Conservation (phyloP, 139 green algal genomes). For the Chlorella sp. region DNA sequence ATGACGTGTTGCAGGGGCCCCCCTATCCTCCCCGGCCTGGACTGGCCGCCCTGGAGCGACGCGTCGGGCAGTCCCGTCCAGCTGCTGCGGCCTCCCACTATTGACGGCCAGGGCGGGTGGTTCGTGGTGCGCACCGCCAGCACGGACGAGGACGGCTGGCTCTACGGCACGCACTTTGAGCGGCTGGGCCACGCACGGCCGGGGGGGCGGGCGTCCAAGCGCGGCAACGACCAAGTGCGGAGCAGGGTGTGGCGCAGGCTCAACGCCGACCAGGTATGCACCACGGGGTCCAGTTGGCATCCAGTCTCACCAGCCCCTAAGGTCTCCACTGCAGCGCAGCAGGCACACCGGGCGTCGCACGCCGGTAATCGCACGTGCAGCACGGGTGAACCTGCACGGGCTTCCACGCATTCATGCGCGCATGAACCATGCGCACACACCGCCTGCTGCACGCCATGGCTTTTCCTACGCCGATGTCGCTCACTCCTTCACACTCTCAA, state of each 20-base stretch:
- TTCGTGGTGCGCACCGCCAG: slow-evolving; percentile 29
- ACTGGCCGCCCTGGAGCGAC: slow-evolving; percentile 34
- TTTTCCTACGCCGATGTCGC: too few species aligned
- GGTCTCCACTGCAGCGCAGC: background rate
- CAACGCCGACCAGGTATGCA: slow-evolving; percentile 5
- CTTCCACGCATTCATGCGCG: background rate
- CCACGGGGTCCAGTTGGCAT: too few species aligned
- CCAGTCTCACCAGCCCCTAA: background rate
- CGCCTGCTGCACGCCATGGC: background rate
- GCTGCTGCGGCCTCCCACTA: slow-evolving; percentile 11
- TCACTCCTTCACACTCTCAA: too few species aligned
- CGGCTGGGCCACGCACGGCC: slow-evolving; percentile 27
- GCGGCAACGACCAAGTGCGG: slow-evolving; percentile 42
- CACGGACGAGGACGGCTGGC: slow-evolving; percentile 58
- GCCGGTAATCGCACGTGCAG: background rate
- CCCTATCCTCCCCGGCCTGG: too few species aligned
- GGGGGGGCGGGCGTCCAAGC: slow-evolving; percentile 50
- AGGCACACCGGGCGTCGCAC: background rate
- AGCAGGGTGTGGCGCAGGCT: slow-evolving; percentile 41
- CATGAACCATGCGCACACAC: background rate
- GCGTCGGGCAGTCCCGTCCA: slow-evolving; percentile 13
- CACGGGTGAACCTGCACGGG: too few species aligned
- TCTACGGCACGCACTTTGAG: slow-evolving; percentile 46
- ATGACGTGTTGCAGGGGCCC: slow-evolving; percentile 31
- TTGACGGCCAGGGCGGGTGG: slow-evolving; percentile 40